Conservation (phyloP, 75 land plant species). For the Picea sitchensis region DNA sequence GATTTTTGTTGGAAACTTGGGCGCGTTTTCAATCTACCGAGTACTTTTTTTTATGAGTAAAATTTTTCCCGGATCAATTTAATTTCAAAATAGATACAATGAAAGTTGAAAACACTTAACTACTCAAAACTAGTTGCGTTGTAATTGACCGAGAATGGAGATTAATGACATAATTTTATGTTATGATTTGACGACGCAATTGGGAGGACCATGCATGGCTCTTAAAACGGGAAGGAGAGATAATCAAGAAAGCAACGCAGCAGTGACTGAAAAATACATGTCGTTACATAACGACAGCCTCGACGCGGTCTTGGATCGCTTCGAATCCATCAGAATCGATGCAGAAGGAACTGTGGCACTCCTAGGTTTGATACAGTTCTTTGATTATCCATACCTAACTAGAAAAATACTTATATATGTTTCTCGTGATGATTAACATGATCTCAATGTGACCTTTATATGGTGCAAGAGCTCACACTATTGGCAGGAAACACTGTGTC, state of each 20-base stretch:
- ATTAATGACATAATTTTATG: not conserved
- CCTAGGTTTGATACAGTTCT: slow-evolving; percentile 22
- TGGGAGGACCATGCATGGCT: slow-evolving; percentile 50
- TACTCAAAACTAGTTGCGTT: too few relatives aligned
- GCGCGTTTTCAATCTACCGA: too few relatives aligned
- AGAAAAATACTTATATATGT: not conserved
- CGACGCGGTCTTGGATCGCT: slow-evolving; percentile 35
- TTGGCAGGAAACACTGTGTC: slow-evolving; percentile 37
- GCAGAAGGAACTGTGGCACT: slow-evolving; percentile 51
- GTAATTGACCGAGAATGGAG: not conserved
- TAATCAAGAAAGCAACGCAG: slow-evolving; percentile 32
- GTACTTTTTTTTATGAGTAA: too few relatives aligned
- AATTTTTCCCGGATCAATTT: too few relatives aligned
- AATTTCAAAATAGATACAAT: too few relatives aligned
- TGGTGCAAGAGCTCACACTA: slow-evolving; percentile 31
- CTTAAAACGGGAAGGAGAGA: slow-evolving; percentile 68
- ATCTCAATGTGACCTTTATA: too few relatives aligned
- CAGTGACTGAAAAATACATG: slow-evolving; percentile 23
- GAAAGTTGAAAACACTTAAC: too few relatives aligned
- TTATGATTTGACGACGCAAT: slow-evolving; percentile 13
- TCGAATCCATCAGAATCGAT: slow-evolving; percentile 51
- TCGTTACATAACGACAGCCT: slow-evolving; percentile 49
- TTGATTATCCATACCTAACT: not conserved
- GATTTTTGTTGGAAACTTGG: not conserved
- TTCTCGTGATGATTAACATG: not conserved